phyloP scores from a whole-genome alignment of 2,329 filamentous ascomycete genomes.

The Magnaporthiopsis incrustans region DNA sequence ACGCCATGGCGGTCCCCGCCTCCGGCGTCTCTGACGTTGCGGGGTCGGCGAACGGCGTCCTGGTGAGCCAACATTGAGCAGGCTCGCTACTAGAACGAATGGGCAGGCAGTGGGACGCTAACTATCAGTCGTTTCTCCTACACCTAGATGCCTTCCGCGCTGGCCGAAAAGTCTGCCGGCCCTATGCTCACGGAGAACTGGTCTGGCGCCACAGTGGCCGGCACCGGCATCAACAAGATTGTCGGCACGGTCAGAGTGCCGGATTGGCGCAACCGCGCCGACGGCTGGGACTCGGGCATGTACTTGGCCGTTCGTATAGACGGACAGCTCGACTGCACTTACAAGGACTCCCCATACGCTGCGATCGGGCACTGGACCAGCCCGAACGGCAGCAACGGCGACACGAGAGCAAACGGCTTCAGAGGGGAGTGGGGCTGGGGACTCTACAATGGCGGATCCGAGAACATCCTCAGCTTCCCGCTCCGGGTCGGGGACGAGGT shows the following conservation, averaged over 20 bases:
- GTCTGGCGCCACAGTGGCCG: not conserved
- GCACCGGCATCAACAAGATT: not conserved
- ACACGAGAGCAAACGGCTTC: not conserved
- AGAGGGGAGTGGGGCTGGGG: not conserved
- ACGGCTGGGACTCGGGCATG: not conserved
- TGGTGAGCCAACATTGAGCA: too few relatives aligned
- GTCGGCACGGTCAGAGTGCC: not conserved
- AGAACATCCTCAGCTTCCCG: not conserved
- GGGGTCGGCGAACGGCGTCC: too few relatives aligned
- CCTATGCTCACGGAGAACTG: too few relatives aligned
- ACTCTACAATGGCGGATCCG: not conserved
- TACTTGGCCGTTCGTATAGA: not conserved
- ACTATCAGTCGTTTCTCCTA: too few relatives aligned
- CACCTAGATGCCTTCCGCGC: too few relatives aligned
- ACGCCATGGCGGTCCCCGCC: too few relatives aligned
- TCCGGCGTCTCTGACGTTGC: too few relatives aligned
- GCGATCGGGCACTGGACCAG: not conserved
- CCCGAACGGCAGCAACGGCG: not conserved
- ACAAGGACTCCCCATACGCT: not conserved
- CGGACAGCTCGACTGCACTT: too few relatives aligned
- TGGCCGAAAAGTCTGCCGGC: too few relatives aligned
- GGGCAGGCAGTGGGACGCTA: too few relatives aligned
- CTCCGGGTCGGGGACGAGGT: not conserved
- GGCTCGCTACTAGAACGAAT: too few relatives aligned
- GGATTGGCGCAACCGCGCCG: not conserved